Base-by-base conservation (phyloP, 2,329 filamentous ascomycete genomes). In the Monilinia fructigena region DNA sequence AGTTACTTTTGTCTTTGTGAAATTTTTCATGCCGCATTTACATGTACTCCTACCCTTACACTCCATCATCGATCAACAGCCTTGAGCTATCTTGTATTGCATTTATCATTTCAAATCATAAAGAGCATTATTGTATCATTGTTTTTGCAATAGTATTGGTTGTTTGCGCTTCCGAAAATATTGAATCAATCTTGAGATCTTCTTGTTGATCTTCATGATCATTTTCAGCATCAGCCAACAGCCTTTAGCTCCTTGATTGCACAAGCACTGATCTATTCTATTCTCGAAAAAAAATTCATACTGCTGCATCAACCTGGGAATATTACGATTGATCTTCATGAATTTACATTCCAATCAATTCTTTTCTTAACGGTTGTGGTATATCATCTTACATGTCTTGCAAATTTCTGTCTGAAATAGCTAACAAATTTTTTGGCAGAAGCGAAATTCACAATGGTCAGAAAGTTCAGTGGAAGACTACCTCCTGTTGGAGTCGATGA, bases 31-130 rank as follows among this genome's bases (percentile, higher is more conserved):
- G 31, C 11, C 45, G 7, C 28, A 28, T 60, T 12, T 60, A 38
- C 20, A n/a, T 48, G 31, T 20, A 6, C 18, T 35, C 11, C 3
- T 14, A 59, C 8, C 20, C 42, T 59, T 26, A 26, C n/a, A 47
- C 42, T 60, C n/a, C 12, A n/a, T 45, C 55, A 59, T 59, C 42
- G 31, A 48, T 23, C 56, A 48, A 59, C 20, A 59, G 11, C 20
- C 20, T 35, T 23, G 47, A 14, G 45, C 26, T 59, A 35, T 31
- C 28, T 59, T 48, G 12, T 18, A 48, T 23, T 26, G 35, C n/a
- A 3, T 18, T 2, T 4, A 16, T 10, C 42, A 18, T 4, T 5
- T 47, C 11, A 59, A 11, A 31, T 59, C 18, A 35, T 14, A 20
- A 35, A n/a, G 55, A 35, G 47, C 26, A 48, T 35, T 31, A 1